Conservation (phyloP, 129 eudicot species). For the Pittosporum tobira region DNA sequence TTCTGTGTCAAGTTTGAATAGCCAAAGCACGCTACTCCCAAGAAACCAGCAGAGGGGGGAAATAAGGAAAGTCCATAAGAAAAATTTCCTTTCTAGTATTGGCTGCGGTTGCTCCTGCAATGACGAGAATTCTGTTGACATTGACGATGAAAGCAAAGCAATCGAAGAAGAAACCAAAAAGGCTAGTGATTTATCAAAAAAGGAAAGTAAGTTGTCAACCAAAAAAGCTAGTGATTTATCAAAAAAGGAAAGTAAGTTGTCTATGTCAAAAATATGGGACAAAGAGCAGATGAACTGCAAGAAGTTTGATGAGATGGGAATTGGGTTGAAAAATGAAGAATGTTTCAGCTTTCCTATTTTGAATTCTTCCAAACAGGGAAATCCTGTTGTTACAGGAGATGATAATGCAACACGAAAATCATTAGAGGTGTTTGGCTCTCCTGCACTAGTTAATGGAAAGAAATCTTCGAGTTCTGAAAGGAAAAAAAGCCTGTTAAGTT, state of each 20-base stretch:
- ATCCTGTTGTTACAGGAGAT: conserved; percentile 4
- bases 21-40: conserved; percentile 48
- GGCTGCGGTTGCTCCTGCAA: conserved; percentile 47
- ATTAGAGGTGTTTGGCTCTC: conserved; percentile 40
- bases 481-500: conserved; percentile 34
- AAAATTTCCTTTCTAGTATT: conserved; percentile 38
- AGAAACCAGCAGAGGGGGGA: conserved; percentile 21
- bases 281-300: conserved; percentile 23
- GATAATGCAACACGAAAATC: conserved; percentile 18
- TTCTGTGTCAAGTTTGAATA: conserved; percentile 67
- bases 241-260: conserved; percentile 11
- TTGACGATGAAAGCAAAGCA: conserved; percentile 22
- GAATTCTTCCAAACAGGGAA: conserved; percentile 21
- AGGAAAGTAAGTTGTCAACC: too few relatives aligned
- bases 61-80: conserved; percentile 27
- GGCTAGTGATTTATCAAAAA: conserved; percentile 13
- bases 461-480: conserved; percentile 29
- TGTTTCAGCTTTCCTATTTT: conserved; percentile 37
- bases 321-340: conserved; percentile 18
- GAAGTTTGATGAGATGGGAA: conserved; percentile 14
- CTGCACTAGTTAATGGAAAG: conserved; percentile 18
- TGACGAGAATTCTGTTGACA: conserved; percentile 41
- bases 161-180: conserved; percentile 11
- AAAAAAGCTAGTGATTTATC: conserved; percentile 16
- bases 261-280: conserved; percentile 25